Evolutionary conservation across 1,284 basidiomycete species (phyloP).

Genomic region (Xerocomus amazonicus): DNA sequence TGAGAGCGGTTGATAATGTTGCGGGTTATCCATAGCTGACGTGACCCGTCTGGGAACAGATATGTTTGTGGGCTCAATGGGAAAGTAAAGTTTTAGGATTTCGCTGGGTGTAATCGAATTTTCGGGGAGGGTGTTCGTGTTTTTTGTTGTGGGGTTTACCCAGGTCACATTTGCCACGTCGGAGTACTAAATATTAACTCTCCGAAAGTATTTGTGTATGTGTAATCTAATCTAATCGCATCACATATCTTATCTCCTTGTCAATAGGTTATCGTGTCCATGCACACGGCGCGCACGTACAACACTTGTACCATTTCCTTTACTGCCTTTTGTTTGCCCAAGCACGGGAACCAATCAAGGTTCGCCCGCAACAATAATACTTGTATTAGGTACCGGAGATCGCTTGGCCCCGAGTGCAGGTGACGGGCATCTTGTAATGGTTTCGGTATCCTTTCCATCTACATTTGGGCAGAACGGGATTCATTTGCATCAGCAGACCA

Average conservation of each 20-base stretch:
- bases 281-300: too few relatives aligned
- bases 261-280: too few relatives aligned
- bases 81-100: slow-evolving; percentile 23
- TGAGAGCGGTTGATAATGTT: slow-evolving; percentile 75
- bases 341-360: neutral
- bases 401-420: neutral
- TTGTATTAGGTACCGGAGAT: too few relatives aligned
- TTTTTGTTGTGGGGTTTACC: slow-evolving; percentile 30
- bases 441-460: too few relatives aligned
- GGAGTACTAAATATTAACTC: slow-evolving; percentile 31
- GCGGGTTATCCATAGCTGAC: slow-evolving; percentile 62
- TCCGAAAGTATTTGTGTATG: slow-evolving; percentile 27
- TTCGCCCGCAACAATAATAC: neutral
- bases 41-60: slow-evolving; percentile 17
- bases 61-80: slow-evolving; percentile 25
- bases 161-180: slow-evolving; percentile 24
- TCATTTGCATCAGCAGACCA: too few relatives aligned
- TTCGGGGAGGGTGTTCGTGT: slow-evolving; percentile 29
- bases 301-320: too few relatives aligned
- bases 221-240: too few relatives aligned
- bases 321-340: neutral
- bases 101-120: slow-evolving; percentile 34
- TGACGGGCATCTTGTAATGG: neutral
- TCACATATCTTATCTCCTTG: too few relatives aligned
- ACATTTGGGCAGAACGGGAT: neutral